Percentiles rank a stretch among this genome's conserved stretches.
phyloP scores from a whole-genome alignment of 331 rosid species.

The Phaseolus coccineus region DNA sequence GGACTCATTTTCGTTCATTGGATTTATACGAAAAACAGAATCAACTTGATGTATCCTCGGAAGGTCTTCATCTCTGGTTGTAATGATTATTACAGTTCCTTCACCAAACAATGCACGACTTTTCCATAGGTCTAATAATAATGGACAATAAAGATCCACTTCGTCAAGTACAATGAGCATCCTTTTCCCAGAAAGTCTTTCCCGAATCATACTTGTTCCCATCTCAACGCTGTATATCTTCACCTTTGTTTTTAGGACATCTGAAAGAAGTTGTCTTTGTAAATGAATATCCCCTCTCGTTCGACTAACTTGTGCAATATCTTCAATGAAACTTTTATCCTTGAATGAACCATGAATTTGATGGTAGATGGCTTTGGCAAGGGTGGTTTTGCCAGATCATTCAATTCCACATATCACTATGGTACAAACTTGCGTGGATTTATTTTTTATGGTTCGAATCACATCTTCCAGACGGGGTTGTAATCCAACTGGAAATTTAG shows the following conservation, averaged over 20 bases:
- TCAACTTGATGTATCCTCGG: too few species aligned
- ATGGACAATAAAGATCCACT: too few species aligned
- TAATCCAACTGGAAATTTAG: constrained; percentile 16
- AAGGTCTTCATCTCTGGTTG: background rate
- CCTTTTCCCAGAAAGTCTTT: background rate
- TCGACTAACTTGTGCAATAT: background rate
- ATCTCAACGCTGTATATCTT: background rate
- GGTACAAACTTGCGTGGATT: background rate
- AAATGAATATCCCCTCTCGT: background rate
- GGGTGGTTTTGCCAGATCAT: background rate
- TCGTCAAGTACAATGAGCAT: constrained; percentile 1
- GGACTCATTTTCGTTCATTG: background rate
- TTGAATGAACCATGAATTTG: background rate
- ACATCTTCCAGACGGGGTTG: background rate
- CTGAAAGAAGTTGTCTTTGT: background rate
- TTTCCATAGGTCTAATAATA: background rate
- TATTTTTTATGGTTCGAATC: background rate
- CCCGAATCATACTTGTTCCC: background rate
- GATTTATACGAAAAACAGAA: too few species aligned
- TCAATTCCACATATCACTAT: background rate
- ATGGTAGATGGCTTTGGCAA: background rate
- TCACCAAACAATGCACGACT: background rate
- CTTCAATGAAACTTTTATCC: too few species aligned
- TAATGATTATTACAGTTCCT: background rate
- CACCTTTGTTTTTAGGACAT: background rate